Evolutionary conservation across 768 basidiomycete genomes (phyloP).

Genomic region (Kwoniella europaea): DNA sequence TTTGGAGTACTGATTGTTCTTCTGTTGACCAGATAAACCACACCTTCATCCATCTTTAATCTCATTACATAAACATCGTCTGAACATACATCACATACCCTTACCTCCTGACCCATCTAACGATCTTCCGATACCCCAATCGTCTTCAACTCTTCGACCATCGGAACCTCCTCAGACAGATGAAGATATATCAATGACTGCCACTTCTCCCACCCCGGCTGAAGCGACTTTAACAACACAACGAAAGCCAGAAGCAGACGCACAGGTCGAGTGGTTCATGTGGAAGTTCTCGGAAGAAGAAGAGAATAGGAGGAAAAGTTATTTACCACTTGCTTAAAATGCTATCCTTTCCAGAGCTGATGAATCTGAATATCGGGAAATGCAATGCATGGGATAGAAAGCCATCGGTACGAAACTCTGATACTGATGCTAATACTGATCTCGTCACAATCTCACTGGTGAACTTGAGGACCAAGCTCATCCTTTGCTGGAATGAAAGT

Average conservation of each 20-base stretch:
- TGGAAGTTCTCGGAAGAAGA: conserved; percentile 47
- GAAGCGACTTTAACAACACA: background rate
- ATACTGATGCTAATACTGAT: too few species aligned
- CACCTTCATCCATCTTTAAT: conserved; percentile 43
- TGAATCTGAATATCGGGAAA: too few species aligned
- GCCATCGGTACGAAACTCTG: too few species aligned
- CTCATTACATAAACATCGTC: conserved; percentile 45
- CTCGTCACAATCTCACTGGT: too few species aligned
- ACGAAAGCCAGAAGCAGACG: background rate
- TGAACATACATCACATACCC: conserved; percentile 31
- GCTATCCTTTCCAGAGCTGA: too few species aligned
- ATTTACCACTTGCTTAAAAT: conserved; percentile 34
- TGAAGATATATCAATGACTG: conserved; percentile 2
- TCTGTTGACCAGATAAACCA: conserved; percentile 24
- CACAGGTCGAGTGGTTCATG: conserved; percentile 39
- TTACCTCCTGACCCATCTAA: conserved; percentile 32
- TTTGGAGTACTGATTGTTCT: too few species aligned
- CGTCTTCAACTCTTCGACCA: background rate
- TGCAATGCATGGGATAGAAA: too few species aligned
- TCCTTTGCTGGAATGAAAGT: too few species aligned
- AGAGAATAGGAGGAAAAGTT: conserved; percentile 37
- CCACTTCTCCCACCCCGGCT: background rate
- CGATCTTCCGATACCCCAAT: conserved; percentile 24
- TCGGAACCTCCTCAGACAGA: background rate
- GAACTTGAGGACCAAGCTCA: too few species aligned